Base-by-base conservation (phyloP, 352 stramenopile genomes). In the Pythium biforme region DNA sequence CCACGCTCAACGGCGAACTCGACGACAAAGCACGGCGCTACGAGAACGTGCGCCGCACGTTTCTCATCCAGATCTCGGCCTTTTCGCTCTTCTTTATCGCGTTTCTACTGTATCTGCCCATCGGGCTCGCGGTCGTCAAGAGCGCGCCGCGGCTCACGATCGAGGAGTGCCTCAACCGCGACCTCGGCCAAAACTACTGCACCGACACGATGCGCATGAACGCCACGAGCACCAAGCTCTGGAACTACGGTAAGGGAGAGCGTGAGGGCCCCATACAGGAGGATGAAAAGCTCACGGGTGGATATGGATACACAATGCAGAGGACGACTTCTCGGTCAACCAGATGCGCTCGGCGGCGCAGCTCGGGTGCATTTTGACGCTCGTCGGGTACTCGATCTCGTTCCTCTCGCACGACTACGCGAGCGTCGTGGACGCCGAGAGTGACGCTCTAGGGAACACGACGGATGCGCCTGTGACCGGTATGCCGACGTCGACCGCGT, bases 231-330 rank as follows among this genome's bases (percentile, higher is more conserved):
- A 92, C 83, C 15, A 88, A 82, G 49, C 72, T 92, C 9, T 90
- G 78, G 61, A 81, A 92, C 66, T 80, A 89, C 61, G 76, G 82
- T 88, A 76, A n/a, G n/a, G n/a, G n/a, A n/a, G n/a, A n/a, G n/a
- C n/a, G n/a, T n/a, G n/a, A n/a, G n/a, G n/a, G n/a, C n/a, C n/a
- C n/a, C n/a, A n/a, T n/a, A n/a, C n/a, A n/a, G n/a, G n/a, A n/a
- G n/a, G n/a, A n/a, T n/a, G n/a, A n/a, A n/a, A n/a, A n/a, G n/a
- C n/a, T n/a, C n/a, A n/a, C n/a, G n/a, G n/a, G n/a, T n/a, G n/a
- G n/a, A n/a, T n/a, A n/a, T n/a, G n/a, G n/a, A n/a, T n/a, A n/a
- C n/a, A n/a, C n/a, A n/a, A n/a, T 27, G 27, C n/a, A 86, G 75
- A 81, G 59, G 72, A 75, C 31, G 81, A 78, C 26, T 86, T 75